These are phyloP conservation scores for Rhynchospora pubera DNA, from an alignment of 176 grass and related monocot species.

Conservation along the genomic window DNA sequence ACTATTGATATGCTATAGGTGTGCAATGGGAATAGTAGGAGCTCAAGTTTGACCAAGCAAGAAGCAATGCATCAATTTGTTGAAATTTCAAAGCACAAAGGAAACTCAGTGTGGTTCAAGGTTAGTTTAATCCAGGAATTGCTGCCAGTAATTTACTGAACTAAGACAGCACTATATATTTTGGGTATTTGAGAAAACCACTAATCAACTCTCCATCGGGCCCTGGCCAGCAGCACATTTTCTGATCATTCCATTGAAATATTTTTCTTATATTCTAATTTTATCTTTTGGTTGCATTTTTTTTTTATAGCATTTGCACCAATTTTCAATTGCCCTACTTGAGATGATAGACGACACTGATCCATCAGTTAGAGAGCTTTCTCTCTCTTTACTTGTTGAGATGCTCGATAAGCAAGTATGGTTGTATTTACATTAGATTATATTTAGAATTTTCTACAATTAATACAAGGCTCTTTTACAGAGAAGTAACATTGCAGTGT, in stretches of 20 bases:
- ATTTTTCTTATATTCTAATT: background rate
- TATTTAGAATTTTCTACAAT: constrained; percentile 14
- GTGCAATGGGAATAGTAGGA: constrained; percentile 25
- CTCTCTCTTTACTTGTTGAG: constrained; percentile 60
- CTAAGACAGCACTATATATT: background rate
- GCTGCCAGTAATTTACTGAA: background rate
- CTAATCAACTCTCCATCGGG: background rate
- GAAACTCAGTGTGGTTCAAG: constrained; percentile 31
- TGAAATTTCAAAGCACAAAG: constrained; percentile 31
- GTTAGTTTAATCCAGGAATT: constrained; percentile 33
- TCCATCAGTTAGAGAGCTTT: constrained; percentile 57
- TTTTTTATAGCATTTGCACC: constrained; percentile 52
- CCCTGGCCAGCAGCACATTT: background rate
- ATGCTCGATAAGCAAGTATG: constrained; percentile 75
- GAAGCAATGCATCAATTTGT: constrained; percentile 26
- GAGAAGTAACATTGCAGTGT: constrained; percentile 8
- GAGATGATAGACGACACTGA: constrained; percentile 70
- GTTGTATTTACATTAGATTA: background rate
- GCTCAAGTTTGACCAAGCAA: constrained; percentile 30
- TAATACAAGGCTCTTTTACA: background rate
- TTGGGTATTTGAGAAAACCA: background rate
- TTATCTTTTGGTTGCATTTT: background rate
- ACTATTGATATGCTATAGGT: constrained; percentile 18
- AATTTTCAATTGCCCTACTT: constrained; percentile 63
- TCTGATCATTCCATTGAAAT: background rate